A percentile compares a stretch with the other conserved stretches of the same genome.
These are phyloP conservation scores for Phytophthora pisi DNA, from an alignment of 352 stramenopile species.

Conservation along the genomic window DNA sequence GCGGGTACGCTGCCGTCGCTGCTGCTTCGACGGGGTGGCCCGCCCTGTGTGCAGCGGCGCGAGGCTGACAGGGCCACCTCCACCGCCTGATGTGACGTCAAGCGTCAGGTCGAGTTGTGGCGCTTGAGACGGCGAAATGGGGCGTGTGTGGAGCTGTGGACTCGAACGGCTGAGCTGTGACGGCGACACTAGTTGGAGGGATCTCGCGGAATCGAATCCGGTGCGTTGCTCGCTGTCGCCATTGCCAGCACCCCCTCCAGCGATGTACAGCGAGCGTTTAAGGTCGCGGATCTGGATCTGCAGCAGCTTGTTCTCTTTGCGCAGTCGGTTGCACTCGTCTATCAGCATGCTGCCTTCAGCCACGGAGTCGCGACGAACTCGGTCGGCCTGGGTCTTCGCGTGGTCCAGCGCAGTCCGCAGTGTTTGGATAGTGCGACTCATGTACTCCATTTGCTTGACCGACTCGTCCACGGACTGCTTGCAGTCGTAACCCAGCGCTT, in stretches of 20 bases:
- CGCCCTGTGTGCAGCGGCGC: slow-evolving; percentile 32
- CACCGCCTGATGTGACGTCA: slow-evolving; percentile 20
- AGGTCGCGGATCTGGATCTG: slow-evolving; percentile 70
- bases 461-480: slow-evolving; percentile 80
- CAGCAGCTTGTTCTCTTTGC: slow-evolving; percentile 78
- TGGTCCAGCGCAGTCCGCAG: slow-evolving; percentile 67
- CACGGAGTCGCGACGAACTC: slow-evolving; percentile 73
- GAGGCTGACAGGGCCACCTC: slow-evolving; percentile 20
- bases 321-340: slow-evolving; percentile 79
- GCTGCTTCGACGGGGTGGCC: slow-evolving; percentile 36
- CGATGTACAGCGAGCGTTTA: slow-evolving; percentile 36
- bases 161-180: slow-evolving; percentile 41
- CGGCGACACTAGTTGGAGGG: slow-evolving; percentile 8
- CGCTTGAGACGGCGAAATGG: slow-evolving; percentile 21
- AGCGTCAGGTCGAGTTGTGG: slow-evolving; percentile 30
- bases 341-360: slow-evolving; percentile 80
- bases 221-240: slow-evolving; percentile 5
- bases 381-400: slow-evolving; percentile 69
- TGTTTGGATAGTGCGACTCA: slow-evolving; percentile 77
- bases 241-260: not conserved
- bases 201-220: slow-evolving; percentile 8
- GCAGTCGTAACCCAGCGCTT: slow-evolving; percentile 71
- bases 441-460: slow-evolving; percentile 82
- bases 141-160: slow-evolving; percentile 32
- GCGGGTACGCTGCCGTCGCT: slow-evolving; percentile 26